Conservation (phyloP, 148 eudicot genomes). For the Camellia lanceoleosa region DNA sequence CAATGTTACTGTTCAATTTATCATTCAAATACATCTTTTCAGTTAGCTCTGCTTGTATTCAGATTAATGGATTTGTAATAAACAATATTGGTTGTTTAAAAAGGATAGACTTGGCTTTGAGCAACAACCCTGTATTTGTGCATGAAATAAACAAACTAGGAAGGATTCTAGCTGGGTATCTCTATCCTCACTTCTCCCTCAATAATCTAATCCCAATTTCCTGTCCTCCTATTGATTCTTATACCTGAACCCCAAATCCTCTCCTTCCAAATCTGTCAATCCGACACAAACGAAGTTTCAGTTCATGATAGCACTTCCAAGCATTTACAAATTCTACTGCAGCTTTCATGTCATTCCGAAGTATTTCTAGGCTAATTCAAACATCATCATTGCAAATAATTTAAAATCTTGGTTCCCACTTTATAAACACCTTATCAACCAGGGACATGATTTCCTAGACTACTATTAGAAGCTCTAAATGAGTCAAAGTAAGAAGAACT, state of each 20-base stretch:
- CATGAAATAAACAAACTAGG: not conserved
- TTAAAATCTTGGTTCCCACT: not conserved
- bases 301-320: not conserved
- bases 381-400: not conserved
- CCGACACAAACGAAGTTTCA: constrained; percentile 8
- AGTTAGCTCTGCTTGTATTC: not conserved
- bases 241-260: not conserved
- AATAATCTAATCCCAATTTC: not conserved
- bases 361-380: constrained; percentile 2
- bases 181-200: not conserved
- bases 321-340: not conserved
- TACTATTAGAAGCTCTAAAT: constrained; percentile 5
- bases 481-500: constrained; percentile 1
- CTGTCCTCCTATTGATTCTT: constrained; percentile 2
- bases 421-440: not conserved
- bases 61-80: not conserved
- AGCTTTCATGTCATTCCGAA: not conserved
- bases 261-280: not conserved
- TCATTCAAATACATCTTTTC: not conserved
- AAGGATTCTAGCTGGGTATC: not conserved
- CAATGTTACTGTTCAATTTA: not conserved
- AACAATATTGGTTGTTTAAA: not conserved
- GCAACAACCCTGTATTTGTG: not conserved
- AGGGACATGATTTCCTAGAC: not conserved
- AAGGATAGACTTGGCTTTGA: not conserved